phyloP scores from a whole-genome alignment of 164 flowering plant genomes.

The Tinospora cordifolia region DNA sequence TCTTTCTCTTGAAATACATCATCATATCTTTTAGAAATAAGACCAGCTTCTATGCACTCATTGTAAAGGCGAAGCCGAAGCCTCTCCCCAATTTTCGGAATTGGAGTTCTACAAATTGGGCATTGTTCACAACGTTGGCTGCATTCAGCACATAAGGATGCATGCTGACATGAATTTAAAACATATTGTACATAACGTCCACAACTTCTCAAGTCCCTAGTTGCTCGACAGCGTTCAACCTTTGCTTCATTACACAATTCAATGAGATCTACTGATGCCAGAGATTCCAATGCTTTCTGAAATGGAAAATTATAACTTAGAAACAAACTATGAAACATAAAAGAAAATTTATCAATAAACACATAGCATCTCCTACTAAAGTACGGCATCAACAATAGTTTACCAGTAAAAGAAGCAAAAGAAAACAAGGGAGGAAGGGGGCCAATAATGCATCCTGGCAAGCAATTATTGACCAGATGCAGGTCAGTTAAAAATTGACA shows the following conservation, averaged over 20 bases:
- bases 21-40: slow-evolving; percentile 59
- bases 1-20: slow-evolving; percentile 59
- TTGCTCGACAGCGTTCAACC: slow-evolving; percentile 83
- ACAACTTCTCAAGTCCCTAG: slow-evolving; percentile 88
- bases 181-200: slow-evolving; percentile 70
- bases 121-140: slow-evolving; percentile 81
- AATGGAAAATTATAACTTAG: slow-evolving; percentile 14
- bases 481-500: no score
- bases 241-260: slow-evolving; percentile 89
- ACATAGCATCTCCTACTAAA: no score
- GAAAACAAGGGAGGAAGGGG: no score
- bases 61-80: slow-evolving; percentile 62
- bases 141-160: slow-evolving; percentile 87
- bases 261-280: slow-evolving; percentile 77
- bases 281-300: slow-evolving; percentile 70
- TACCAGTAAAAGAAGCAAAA: no score
- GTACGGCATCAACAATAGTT: no score
- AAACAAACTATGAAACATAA: not conserved
- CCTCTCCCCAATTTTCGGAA: slow-evolving; percentile 44
- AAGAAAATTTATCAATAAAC: not conserved
- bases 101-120: slow-evolving; percentile 74
- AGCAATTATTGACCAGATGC: not conserved
- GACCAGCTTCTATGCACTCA: slow-evolving; percentile 84
- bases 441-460: not conserved
- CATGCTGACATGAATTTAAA: slow-evolving; percentile 75